A percentile compares a stretch with the other conserved stretches of the same genome.
phyloP scores from a whole-genome alignment of 805 yeast genomes.

The Diddensiella caesifluorescens region DNA sequence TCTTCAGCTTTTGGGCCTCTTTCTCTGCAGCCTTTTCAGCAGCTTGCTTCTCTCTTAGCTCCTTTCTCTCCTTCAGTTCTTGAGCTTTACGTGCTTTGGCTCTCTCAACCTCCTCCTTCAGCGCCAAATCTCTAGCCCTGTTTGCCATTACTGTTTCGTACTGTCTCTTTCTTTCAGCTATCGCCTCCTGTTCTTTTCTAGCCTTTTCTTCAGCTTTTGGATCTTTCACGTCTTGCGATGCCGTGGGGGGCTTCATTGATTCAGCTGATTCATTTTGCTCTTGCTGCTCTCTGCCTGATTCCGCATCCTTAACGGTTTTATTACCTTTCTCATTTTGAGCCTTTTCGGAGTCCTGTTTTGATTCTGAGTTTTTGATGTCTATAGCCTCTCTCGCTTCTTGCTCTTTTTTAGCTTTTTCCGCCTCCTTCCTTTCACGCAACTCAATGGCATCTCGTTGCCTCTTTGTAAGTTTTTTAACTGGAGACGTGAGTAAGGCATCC shows the following conservation, averaged over 20 bases:
- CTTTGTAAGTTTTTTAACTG: too few relatives aligned
- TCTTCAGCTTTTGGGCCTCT: not conserved
- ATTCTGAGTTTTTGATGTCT: too few relatives aligned
- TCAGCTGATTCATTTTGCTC: not conserved
- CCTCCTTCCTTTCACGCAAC: too few relatives aligned
- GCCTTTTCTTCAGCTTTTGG: not conserved
- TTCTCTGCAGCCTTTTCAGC: constrained; percentile 4
- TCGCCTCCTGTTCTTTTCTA: not conserved
- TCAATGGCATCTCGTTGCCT: too few relatives aligned
- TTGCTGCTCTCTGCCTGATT: not conserved
- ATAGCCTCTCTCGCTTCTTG: too few relatives aligned
- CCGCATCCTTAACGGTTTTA: constrained; percentile 1
- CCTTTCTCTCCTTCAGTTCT: constrained; percentile 3
- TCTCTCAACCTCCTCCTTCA: not conserved
- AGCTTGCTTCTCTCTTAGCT: constrained; percentile 5
- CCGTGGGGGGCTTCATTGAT: not conserved
- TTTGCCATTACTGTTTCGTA: not conserved
- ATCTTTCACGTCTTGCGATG: not conserved
- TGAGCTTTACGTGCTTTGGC: constrained; percentile 2
- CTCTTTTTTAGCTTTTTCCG: too few relatives aligned
- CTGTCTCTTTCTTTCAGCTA: not conserved
- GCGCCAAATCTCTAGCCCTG: not conserved
- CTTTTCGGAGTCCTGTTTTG: not conserved
- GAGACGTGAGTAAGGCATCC: too few relatives aligned
- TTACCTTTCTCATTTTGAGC: constrained; percentile 1